Evolutionary conservation across 257 asterid species (phyloP), one percentile per base, ranked within the genome.

Genomic region (Solanum infundibuliforme): DNA sequence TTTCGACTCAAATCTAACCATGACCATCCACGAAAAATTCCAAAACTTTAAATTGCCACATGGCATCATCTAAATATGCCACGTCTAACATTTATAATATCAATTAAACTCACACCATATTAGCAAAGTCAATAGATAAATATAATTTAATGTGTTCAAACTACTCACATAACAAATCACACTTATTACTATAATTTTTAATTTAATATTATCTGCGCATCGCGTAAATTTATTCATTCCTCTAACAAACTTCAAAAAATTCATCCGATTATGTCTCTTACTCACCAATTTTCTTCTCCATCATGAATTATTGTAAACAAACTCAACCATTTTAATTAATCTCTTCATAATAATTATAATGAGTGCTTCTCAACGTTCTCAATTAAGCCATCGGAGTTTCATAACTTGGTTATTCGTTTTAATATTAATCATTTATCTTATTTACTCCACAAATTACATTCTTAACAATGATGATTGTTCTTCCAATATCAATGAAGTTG

Each of bases 191-290:
- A n/a, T 65, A 25, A 58, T 10, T 65, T 10, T 68, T 58, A 58
- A 29, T 68, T 68, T 29, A 13, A 68, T 68, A 68, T 12, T 68
- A 29, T 68, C 4, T 29, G 32, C 4, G 0, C 71, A 62, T 62
- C 4, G 7, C 3, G 1, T 62, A 62, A 16, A 62, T 62, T 23
- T 32, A 0, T 68, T 68, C 36, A 68, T 29, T 16, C 77, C 77
- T 20, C 29, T 20, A 21, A 74, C 83, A 74, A 74, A 74, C 83
- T 74, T 74, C 20, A 74, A 74, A 74, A 73, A 36, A 21, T 0
- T 39, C 6, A 86, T 86, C 88, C 83, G 29, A 75, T 55, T 35
- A 86, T 86, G 27, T 86, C 88, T 86, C 88, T 36, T 60, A 52
- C 20, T 86, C 85, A 55, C 58, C 43, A 43, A 86, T 52, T 82